A percentile compares a stretch with the other conserved stretches of the same genome.
phyloP scores from a whole-genome alignment of 345 rosid genomes.

The Eutrema yunnanense region DNA sequence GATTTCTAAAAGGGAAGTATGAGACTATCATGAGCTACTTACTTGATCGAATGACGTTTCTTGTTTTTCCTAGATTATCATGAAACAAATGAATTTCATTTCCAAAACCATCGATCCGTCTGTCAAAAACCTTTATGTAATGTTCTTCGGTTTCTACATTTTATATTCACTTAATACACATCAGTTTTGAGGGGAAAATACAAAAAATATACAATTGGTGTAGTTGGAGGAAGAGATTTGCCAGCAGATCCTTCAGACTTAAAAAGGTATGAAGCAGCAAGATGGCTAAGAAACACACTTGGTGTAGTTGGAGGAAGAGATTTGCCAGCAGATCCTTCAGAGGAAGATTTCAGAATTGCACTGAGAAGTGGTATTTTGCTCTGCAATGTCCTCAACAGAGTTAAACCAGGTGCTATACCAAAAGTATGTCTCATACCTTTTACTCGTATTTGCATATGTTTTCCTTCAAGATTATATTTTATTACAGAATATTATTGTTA shows the following conservation, averaged over 20 bases:
- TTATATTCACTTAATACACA: not conserved
- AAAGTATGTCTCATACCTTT: constrained; percentile 39
- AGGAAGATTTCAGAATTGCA: constrained; percentile 86
- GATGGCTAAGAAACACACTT: constrained; percentile 75
- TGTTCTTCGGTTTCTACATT: not conserved
- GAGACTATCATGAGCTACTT: not conserved
- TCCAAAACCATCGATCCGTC: not conserved
- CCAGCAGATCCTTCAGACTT: constrained; percentile 53
- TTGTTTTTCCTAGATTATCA: not conserved
- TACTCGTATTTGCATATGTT: not conserved
- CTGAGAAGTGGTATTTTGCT: constrained; percentile 89
- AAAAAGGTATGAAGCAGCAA: constrained; percentile 80
- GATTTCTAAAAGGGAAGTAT: not conserved
- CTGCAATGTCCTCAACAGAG: constrained; percentile 80
- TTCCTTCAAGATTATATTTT: not conserved
- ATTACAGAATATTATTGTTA: not conserved
- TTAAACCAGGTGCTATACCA: constrained; percentile 78
- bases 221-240: constrained; percentile 73
- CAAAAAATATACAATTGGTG: constrained; percentile 44
- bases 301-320: constrained; percentile 89
- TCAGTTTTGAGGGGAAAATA: not conserved
- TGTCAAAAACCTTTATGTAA: not conserved
- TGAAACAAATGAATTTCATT: not conserved
- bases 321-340: constrained; percentile 92
- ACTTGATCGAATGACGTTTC: not conserved